A percentile compares a stretch with the other conserved stretches of the same genome.
Evolutionary conservation across 768 basidiomycete genomes (phyloP).

Genomic region (Boletus rubropictus): DNA sequence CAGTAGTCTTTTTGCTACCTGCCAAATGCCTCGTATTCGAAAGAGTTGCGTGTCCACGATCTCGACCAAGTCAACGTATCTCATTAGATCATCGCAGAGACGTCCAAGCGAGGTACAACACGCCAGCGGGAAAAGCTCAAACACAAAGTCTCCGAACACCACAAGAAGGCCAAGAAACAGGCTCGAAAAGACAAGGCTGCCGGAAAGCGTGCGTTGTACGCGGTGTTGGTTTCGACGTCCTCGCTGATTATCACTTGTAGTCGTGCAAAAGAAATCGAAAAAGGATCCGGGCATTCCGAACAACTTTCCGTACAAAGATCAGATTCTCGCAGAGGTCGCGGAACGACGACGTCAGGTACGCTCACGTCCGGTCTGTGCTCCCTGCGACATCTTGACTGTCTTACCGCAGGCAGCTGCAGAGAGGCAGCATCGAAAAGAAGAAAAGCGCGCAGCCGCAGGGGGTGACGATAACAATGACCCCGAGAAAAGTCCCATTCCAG

Average conservation of each 20-base stretch:
- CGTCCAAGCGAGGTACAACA: constrained; percentile 73
- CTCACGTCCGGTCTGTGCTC: not conserved
- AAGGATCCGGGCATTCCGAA: constrained; percentile 95
- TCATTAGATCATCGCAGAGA: constrained; percentile 47
- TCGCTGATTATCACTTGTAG: constrained; percentile 7
- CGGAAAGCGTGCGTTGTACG: constrained; percentile 67
- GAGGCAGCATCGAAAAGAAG: constrained; percentile 61
- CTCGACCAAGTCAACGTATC: not conserved
- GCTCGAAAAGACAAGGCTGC: constrained; percentile 69
- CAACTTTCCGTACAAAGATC: constrained; percentile 90
- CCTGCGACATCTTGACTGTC: not conserved
- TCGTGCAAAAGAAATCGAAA: constrained; percentile 39
- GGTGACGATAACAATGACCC: constrained; percentile 27
- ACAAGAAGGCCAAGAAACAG: constrained; percentile 68
- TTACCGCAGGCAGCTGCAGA: constrained; percentile 66
- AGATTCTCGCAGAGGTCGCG: constrained; percentile 85
- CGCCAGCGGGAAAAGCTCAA: constrained; percentile 67
- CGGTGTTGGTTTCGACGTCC: not conserved
- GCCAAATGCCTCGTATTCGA: constrained; percentile 56
- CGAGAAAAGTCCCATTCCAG: constrained; percentile 23
- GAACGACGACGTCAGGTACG: constrained; percentile 69
- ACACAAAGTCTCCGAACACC: constrained; percentile 70
- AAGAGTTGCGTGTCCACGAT: constrained; percentile 44
- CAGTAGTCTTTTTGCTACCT: not conserved
- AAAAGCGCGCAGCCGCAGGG: constrained; percentile 44